These are phyloP conservation scores for Leccinum variicolor DNA, from an alignment of 768 basidiomycete genomes.

Conservation along the genomic window DNA sequence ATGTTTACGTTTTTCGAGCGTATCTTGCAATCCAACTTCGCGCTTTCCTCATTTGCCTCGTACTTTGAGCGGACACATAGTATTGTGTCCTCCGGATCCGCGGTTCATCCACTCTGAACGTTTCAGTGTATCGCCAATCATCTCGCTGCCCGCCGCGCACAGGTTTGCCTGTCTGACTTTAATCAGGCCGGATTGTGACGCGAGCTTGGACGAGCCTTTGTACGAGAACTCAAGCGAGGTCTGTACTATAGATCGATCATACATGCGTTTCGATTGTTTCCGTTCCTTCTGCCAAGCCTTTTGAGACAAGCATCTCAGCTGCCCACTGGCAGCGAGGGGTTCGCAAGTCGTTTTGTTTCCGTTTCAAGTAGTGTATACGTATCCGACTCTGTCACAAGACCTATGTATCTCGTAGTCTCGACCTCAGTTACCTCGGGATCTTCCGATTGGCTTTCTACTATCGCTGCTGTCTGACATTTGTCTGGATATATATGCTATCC, in stretches of 20 bases:
- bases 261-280: background rate
- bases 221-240: background rate
- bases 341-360: background rate
- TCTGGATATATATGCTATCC: background rate
- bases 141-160: background rate
- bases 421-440: too few species aligned
- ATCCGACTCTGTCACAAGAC: too few species aligned
- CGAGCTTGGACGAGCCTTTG: too few species aligned
- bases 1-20: background rate
- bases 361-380: background rate
- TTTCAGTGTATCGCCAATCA: background rate
- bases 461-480: background rate
- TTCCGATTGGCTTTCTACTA: too few species aligned
- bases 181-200: background rate
- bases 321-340: background rate
- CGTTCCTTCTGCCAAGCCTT: background rate
- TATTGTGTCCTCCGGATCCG: background rate
- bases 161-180: background rate
- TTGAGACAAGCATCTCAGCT: background rate
- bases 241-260: background rate
- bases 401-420: too few species aligned
- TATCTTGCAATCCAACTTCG: background rate
- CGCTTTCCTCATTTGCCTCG: background rate
- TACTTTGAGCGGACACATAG: background rate
- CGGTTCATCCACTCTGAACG: background rate